These are phyloP conservation scores for Pestalotiopsis sp. DNA, from an alignment of 2,329 filamentous ascomycete species.

Conservation along the genomic window DNA sequence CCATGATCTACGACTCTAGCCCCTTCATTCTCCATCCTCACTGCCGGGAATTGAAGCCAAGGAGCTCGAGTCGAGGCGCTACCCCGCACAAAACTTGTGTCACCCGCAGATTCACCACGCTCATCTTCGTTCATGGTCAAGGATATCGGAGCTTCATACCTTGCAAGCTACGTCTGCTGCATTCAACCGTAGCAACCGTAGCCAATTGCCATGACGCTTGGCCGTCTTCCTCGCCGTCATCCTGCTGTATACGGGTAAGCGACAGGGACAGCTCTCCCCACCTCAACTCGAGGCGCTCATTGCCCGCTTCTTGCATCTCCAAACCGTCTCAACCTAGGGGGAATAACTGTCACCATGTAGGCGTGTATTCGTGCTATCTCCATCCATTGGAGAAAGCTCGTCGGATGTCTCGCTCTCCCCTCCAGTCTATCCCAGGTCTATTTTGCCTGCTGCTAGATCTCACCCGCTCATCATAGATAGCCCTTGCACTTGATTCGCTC, in stretches of 20 bases:
- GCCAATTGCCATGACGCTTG: constrained; percentile 1
- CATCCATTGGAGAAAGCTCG: neutral
- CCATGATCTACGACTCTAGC: neutral
- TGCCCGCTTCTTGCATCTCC: neutral
- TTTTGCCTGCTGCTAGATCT: neutral
- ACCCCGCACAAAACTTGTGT: constrained; percentile 5
- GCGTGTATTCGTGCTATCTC: neutral
- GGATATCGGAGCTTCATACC: neutral
- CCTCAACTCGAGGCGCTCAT: neutral
- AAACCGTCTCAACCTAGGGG: neutral
- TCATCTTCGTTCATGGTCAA: neutral
- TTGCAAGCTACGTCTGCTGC: neutral
- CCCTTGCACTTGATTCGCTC: neutral
- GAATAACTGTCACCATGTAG: neutral
- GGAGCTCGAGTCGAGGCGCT: neutral
- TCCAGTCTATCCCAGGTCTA: neutral
- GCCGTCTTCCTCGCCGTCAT: constrained; percentile 6
- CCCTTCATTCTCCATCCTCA: neutral
- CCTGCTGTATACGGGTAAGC: no score
- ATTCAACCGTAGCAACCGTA: constrained; percentile 2
- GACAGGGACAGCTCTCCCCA: neutral
- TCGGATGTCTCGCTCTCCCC: neutral
- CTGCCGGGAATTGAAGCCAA: neutral
- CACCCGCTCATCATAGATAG: neutral
- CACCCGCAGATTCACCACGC: constrained; percentile 6